These are phyloP conservation scores for Lentinula guzmanii DNA, from an alignment of 768 basidiomycete genomes.

Conservation along the genomic window DNA sequence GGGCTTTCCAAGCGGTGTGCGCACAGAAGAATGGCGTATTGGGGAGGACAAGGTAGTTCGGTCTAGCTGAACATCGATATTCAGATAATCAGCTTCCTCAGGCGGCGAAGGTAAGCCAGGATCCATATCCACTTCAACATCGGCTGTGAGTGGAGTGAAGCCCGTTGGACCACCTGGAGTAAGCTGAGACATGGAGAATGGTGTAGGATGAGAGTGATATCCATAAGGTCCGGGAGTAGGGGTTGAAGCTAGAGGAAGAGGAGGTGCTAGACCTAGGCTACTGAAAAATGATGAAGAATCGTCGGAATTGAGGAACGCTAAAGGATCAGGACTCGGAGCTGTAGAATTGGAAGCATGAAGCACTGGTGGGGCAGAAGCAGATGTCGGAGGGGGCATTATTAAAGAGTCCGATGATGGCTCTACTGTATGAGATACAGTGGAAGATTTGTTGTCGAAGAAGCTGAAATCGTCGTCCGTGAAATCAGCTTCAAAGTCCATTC, in stretches of 20 bases:
- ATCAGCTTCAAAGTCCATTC: constrained; percentile 48
- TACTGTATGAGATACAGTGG: background rate
- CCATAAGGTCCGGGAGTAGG: background rate
- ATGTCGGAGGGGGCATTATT: constrained; percentile 12
- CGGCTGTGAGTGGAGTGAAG: background rate
- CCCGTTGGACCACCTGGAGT: background rate
- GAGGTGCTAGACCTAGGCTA: background rate
- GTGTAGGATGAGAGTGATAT: background rate
- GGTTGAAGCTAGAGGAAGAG: background rate
- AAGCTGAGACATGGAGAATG: background rate
- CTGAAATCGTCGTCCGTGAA: constrained; percentile 89
- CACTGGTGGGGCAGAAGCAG: constrained; percentile 12
- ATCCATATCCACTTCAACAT: background rate
- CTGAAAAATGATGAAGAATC: background rate
- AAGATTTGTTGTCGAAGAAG: constrained; percentile 68
- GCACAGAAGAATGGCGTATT: background rate
- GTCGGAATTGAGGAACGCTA: background rate
- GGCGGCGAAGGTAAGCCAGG: background rate
- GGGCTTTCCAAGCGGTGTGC: background rate
- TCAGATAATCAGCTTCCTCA: background rate
- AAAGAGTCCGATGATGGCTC: background rate
- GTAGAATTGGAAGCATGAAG: constrained; percentile 10
- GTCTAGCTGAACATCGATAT: background rate
- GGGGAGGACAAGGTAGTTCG: background rate
- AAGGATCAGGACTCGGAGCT: background rate